Evolutionary conservation across 257 asterid species (phyloP).

Genomic region (Apocynum venetum): DNA sequence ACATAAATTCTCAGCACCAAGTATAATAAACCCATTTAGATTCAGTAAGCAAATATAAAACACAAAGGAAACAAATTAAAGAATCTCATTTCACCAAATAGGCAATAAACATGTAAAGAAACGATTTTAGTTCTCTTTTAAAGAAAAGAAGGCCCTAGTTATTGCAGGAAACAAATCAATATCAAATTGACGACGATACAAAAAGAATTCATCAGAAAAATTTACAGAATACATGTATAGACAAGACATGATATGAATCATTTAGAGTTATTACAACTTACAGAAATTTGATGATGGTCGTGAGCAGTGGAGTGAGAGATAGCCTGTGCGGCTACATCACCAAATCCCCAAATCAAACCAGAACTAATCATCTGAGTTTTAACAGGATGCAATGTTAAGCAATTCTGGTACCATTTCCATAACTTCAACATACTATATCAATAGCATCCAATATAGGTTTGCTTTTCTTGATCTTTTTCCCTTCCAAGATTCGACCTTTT

Average conservation of each 20-base stretch:
- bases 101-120: background rate
- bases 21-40: background rate
- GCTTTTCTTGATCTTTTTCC: background rate
- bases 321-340: constrained; percentile 72
- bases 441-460: background rate
- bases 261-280: constrained; percentile 15
- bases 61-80: background rate
- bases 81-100: background rate
- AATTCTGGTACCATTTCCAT: constrained; percentile 82
- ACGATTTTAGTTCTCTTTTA: background rate
- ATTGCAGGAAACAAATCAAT: too few relatives aligned
- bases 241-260: background rate
- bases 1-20: background rate
- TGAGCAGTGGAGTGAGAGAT: constrained; percentile 59
- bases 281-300: constrained; percentile 24
- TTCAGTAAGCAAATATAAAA: background rate
- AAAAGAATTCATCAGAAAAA: background rate
- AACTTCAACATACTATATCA: constrained; percentile 39
- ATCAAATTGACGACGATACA: background rate
- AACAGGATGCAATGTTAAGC: constrained; percentile 68
- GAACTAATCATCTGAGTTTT: constrained; percentile 89
- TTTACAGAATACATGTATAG: background rate
- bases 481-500: background rate
- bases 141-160: background rate
- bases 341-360: constrained; percentile 73